Conservation (phyloP, 2,329 filamentous ascomycete species). For the Bipolaris bicolor region DNA sequence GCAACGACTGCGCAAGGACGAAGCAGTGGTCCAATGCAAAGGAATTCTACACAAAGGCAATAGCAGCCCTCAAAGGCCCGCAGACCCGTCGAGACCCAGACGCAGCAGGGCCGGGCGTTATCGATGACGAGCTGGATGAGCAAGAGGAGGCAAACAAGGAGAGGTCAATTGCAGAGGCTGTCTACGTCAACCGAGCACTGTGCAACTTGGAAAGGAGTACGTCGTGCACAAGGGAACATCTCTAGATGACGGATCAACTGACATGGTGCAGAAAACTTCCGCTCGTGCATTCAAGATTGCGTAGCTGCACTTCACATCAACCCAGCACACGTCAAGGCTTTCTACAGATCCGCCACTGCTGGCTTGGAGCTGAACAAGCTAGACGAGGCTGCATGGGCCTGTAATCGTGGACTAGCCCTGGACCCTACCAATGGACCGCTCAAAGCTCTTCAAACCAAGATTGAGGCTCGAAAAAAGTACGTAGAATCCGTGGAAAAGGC, state of each 20-base stretch:
- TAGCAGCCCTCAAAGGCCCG: conserved; percentile 71
- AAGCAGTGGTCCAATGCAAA: conserved; percentile 81
- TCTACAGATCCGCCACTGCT: conserved; percentile 82
- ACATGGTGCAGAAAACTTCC: conserved; percentile 72
- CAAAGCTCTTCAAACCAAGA: conserved; percentile 65
- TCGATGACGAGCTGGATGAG: conserved; percentile 60
- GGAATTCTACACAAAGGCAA: conserved; percentile 90
- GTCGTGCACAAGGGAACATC: conserved; percentile 18
- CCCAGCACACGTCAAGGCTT: conserved; percentile 82
- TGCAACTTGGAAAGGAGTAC: conserved; percentile 83
- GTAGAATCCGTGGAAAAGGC: conserved; percentile 62
- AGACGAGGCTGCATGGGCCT: conserved; percentile 80
- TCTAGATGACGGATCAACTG: not conserved
- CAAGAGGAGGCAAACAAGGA: conserved; percentile 68
- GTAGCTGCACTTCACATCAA: conserved; percentile 80
- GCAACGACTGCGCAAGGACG: conserved; percentile 83
- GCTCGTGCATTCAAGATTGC: conserved; percentile 84
- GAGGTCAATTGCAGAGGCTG: conserved; percentile 71
- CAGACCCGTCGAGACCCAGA: conserved; percentile 52
- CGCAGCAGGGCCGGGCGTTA: conserved; percentile 47
- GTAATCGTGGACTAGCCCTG: conserved; percentile 72
- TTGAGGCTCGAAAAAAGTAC: conserved; percentile 63
- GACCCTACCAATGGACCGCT: conserved; percentile 74
- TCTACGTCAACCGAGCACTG: conserved; percentile 85
- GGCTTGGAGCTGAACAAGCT: conserved; percentile 80